Evolutionary conservation across 495 filamentous ascomycete species (phyloP).

Genomic region (Penicillium bialowiezense): DNA sequence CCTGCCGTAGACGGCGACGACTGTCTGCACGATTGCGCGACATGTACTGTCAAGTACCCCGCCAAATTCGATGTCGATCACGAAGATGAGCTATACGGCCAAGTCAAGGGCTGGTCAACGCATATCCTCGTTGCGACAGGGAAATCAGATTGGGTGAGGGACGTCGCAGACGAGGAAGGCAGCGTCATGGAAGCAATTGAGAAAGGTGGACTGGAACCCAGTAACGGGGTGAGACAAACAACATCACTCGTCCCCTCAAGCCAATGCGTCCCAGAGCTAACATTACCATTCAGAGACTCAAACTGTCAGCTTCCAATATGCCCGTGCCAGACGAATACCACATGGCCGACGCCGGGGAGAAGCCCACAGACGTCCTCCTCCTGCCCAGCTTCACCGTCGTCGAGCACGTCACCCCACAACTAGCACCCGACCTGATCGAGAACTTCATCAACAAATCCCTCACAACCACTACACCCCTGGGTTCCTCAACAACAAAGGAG

Average conservation of each 20-base stretch:
- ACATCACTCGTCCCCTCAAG: neutral
- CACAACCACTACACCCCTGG: slow-evolving; percentile 73
- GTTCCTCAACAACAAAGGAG: neutral
- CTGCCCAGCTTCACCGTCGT: slow-evolving; percentile 85
- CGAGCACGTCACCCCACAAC: slow-evolving; percentile 77
- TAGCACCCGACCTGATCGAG: slow-evolving; percentile 69
- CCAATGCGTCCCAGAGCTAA: slow-evolving; percentile 3
- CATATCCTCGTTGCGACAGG: slow-evolving; percentile 92
- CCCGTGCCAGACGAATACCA: slow-evolving; percentile 64
- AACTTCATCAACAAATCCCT: slow-evolving; percentile 67
- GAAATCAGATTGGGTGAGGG: slow-evolving; percentile 89
- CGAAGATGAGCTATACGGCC: slow-evolving; percentile 76
- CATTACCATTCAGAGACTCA: slow-evolving; percentile 58
- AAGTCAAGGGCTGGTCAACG: slow-evolving; percentile 83
- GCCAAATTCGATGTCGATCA: slow-evolving; percentile 73
- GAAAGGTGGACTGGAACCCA: slow-evolving; percentile 56
- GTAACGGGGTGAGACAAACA: slow-evolving; percentile 65
- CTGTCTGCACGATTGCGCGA: slow-evolving; percentile 86
- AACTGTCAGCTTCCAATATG: slow-evolving; percentile 93
- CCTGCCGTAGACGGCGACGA: slow-evolving; percentile 80
- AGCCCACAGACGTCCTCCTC: slow-evolving; percentile 79
- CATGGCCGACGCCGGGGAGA: slow-evolving; percentile 51
- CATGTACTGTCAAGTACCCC: slow-evolving; percentile 75
- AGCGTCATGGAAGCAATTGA: slow-evolving; percentile 93
- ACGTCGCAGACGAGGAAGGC: slow-evolving; percentile 86